Conservation (phyloP, 2,329 filamentous ascomycete species). For the Pseudogymnoascus sp. region DNA sequence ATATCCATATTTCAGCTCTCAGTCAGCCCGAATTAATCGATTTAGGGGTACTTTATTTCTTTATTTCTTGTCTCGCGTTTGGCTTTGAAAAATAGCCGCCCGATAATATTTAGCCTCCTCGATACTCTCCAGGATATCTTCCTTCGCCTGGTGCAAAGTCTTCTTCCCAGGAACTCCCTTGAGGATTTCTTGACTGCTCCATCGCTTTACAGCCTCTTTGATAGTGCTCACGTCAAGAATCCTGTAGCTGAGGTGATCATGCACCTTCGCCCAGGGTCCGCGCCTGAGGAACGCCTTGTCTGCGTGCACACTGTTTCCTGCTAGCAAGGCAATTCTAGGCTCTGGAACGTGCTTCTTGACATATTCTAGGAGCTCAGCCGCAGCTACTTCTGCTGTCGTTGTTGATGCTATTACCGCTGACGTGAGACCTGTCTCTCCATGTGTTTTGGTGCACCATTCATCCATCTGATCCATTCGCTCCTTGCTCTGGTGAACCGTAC, state of each 20-base stretch:
- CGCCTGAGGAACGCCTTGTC: constrained; percentile 74
- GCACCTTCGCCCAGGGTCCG: constrained; percentile 63
- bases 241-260: constrained; percentile 77
- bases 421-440: constrained; percentile 74
- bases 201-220: constrained; percentile 82
- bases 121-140: constrained; percentile 94
- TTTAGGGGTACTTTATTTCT: neutral
- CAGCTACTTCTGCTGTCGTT: constrained; percentile 63
- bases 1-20: neutral
- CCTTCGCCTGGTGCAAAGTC: constrained; percentile 69
- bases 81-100: constrained; percentile 51
- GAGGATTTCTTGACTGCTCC: constrained; percentile 58
- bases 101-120: constrained; percentile 81
- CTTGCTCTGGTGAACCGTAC: constrained; percentile 64
- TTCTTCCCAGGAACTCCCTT: constrained; percentile 61
- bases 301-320: constrained; percentile 88
- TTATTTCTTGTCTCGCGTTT: neutral
- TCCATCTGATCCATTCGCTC: constrained; percentile 70
- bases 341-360: constrained; percentile 64
- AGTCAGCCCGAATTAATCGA: neutral
- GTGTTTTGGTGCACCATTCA: constrained; percentile 78
- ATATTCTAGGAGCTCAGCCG: constrained; percentile 66
- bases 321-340: constrained; percentile 60
- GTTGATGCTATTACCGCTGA: constrained; percentile 64
- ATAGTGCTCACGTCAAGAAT: constrained; percentile 87